Base-by-base conservation (phyloP, 2,329 filamentous ascomycete species). In the Trichoderma koningii region DNA sequence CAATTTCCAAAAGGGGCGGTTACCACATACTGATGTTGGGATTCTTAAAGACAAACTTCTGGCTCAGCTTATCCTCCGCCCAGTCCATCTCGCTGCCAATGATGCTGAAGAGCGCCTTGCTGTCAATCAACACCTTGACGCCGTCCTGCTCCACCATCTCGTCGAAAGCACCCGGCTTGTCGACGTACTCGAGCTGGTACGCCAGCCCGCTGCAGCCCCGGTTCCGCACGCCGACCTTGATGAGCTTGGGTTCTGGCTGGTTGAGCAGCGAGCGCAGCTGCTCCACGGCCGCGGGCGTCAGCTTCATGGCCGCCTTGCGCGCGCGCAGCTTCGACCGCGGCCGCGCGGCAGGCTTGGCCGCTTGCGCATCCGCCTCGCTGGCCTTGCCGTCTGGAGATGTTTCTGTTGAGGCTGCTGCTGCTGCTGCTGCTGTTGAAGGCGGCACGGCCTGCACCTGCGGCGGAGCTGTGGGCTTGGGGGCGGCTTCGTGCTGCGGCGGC, bases 11-110 rank as follows among this genome's bases (percentile, higher is more conserved):
- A 28, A 12, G 14, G 17, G 9, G 26, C 12, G 2, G 3, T 12
- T 4, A 59, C 26, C n/a, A 88, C 93, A 86, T 81, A 97, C 93
- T 99, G 75, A 98, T 98, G 74, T 99, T 99, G 2, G 95, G 95
- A 76, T 99, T 99, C 75, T 87, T 89, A 80, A 99, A 99, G 57
- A 97, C 88, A 77, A 99, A 99, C 69, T 91, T 85, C 77, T 93
- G 86, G 76, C 90, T 96, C 69, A 99, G 80, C 81, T 96, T 97
- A 72, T 98, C 95, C 79, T 98, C 93, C 12, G 94, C 84, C 93
- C 94, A 99, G 75, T 99, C 95, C 95, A 99, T 99, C 80, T 98
- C 94, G 74, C 91, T 97, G 5, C 95, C 95, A 72, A 99, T 97
- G 62, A 99, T 98, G 77, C 94, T 98, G 76, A 99, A 93, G 56